Evolutionary conservation across 2,329 filamentous ascomycete genomes (phyloP).

Genomic region (Penicillium sp.): DNA sequence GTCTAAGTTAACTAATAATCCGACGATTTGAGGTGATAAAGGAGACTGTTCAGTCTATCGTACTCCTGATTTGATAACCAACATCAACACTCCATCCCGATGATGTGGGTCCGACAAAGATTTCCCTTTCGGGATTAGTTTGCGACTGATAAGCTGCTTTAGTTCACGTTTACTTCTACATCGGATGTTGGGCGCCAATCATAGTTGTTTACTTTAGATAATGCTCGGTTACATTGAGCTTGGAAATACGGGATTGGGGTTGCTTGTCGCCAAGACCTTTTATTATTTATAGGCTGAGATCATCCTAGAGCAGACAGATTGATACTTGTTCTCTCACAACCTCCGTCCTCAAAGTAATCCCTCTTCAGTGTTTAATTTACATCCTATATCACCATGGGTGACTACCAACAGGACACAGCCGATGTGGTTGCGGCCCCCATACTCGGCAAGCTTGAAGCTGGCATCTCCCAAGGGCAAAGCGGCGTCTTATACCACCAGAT

Average conservation of each 20-base stretch:
- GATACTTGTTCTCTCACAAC: not conserved
- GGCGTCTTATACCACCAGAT: slow-evolving; percentile 52
- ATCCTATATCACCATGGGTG: slow-evolving; percentile 14
- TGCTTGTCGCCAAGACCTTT: not conserved
- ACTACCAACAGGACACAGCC: slow-evolving; percentile 14
- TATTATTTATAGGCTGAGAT: not conserved
- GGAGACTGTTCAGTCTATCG: not conserved
- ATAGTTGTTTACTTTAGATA: not conserved
- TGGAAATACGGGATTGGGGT: not conserved
- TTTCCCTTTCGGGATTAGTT: slow-evolving; percentile 23
- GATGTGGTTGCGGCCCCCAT: not conserved
- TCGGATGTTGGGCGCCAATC: not conserved
- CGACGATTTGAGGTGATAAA: not conserved
- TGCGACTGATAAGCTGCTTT: slow-evolving; percentile 6
- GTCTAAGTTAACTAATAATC: not conserved
- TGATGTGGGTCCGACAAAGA: slow-evolving; percentile 25
- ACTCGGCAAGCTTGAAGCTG: not conserved
- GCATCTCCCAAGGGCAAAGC: slow-evolving; percentile 9
- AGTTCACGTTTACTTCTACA: not conserved
- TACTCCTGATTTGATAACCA: not conserved
- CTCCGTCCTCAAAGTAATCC: not conserved
- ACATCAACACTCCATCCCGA: not conserved
- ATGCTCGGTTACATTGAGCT: not conserved
- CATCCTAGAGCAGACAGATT: not conserved
- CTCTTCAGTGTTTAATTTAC: not conserved